Evolutionary conservation across 768 basidiomycete species (phyloP).

Genomic region (Austroboletus eburneus): DNA sequence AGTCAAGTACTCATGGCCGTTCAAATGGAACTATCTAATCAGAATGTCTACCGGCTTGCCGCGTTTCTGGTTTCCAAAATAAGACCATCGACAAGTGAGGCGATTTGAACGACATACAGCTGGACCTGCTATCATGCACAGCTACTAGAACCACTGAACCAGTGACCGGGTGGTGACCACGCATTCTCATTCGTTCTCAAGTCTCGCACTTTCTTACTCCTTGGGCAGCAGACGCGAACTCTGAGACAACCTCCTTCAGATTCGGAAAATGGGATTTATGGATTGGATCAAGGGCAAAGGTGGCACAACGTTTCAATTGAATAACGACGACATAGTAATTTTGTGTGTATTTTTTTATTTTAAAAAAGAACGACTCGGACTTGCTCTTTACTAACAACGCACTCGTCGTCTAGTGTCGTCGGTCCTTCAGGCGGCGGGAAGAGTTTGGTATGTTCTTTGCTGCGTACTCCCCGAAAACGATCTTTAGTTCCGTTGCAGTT

Average conservation of each 20-base stretch:
- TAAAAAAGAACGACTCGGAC: no score
- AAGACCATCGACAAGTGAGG: neutral
- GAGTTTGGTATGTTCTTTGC: slow-evolving; percentile 9
- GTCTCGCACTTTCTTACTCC: no score
- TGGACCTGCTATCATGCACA: neutral
- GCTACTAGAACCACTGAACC: no score
- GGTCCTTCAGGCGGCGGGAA: slow-evolving; percentile 21
- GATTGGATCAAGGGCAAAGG: neutral
- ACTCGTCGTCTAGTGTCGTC: slow-evolving; percentile 6
- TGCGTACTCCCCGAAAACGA: neutral
- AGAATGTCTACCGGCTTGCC: no score
- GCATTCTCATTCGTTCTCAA: neutral
- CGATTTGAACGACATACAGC: no score
- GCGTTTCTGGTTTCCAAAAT: slow-evolving; percentile 1
- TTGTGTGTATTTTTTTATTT: slow-evolving; percentile 10
- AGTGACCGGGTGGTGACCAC: neutral
- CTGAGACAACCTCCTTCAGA: neutral
- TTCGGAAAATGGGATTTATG: neutral
- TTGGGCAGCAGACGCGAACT: neutral
- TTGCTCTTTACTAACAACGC: slow-evolving; percentile 3
- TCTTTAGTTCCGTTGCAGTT: slow-evolving; percentile 6
- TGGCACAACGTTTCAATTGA: neutral
- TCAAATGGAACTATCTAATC: no score
- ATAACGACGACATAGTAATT: slow-evolving; percentile 14
- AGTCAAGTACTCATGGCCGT: no score